These are phyloP conservation scores for Aureobasidium subglaciale DNA, from an alignment of 2,329 filamentous ascomycete species.

Conservation along the genomic window DNA sequence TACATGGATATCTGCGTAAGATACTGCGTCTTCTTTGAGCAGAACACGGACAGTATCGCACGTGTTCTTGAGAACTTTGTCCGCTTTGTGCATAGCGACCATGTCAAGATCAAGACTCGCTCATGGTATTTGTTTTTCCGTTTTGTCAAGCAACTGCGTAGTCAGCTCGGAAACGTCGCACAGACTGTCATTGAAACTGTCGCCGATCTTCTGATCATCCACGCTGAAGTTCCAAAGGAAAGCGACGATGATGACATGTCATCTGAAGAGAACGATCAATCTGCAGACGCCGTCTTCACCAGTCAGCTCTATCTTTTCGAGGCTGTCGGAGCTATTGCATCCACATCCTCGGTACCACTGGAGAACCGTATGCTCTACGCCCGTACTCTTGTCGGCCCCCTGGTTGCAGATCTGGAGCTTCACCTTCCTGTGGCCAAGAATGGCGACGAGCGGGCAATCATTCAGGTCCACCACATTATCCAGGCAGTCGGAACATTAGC, in stretches of 20 bases:
- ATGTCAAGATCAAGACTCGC: slow-evolving; percentile 77
- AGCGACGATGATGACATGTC: slow-evolving; percentile 87
- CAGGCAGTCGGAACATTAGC: slow-evolving; percentile 91
- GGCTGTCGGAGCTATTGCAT: slow-evolving; percentile 86
- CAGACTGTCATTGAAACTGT: slow-evolving; percentile 89
- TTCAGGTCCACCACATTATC: slow-evolving; percentile 94
- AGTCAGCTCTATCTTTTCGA: slow-evolving; percentile 93
- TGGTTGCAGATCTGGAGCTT: slow-evolving; percentile 83
- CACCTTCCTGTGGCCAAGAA: slow-evolving; percentile 69
- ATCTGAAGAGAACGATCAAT: slow-evolving; percentile 84
- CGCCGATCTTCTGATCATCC: slow-evolving; percentile 79
- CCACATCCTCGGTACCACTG: slow-evolving; percentile 64
- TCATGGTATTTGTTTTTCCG: slow-evolving; percentile 97
- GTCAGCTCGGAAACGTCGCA: slow-evolving; percentile 79
- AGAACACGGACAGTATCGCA: slow-evolving; percentile 71
- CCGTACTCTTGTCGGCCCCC: slow-evolving; percentile 77
- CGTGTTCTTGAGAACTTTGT: slow-evolving; percentile 89
- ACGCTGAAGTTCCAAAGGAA: slow-evolving; percentile 75
- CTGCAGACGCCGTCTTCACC: slow-evolving; percentile 82
- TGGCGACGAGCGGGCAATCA: slow-evolving; percentile 70
- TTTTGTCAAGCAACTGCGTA: slow-evolving; percentile 78
- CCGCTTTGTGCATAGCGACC: slow-evolving; percentile 76
- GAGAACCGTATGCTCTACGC: slow-evolving; percentile 85
- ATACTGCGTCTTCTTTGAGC: slow-evolving; percentile 88
- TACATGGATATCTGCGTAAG: slow-evolving; percentile 98